phyloP scores from a whole-genome alignment of 768 basidiomycete genomes.

The Baorangia bicolor region DNA sequence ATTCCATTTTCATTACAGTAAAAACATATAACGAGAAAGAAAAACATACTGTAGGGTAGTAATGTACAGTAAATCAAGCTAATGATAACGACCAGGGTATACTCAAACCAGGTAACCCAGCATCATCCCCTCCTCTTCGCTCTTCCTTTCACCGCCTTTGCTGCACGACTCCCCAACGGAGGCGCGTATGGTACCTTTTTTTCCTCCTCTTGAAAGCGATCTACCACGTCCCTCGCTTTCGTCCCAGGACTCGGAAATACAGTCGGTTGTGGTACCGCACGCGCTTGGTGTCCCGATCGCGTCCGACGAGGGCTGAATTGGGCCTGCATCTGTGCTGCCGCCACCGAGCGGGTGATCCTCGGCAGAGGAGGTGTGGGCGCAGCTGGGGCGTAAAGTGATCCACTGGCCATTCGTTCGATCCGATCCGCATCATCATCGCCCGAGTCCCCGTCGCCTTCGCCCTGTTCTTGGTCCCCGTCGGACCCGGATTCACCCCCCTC shows the following conservation, averaged over 20 bases:
- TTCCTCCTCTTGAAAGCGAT: slow-evolving; percentile 8
- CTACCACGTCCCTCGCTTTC: slow-evolving; percentile 11
- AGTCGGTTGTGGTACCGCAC: neutral
- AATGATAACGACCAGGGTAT: neutral
- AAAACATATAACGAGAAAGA: neutral
- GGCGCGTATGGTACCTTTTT: slow-evolving; percentile 5
- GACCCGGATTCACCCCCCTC: neutral
- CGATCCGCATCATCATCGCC: slow-evolving; percentile 9
- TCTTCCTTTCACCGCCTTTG: neutral
- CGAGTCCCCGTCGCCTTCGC: neutral
- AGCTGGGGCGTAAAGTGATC: neutral
- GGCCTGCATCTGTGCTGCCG: neutral
- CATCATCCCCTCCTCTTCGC: neutral
- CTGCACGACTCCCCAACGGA: slow-evolving; percentile 18
- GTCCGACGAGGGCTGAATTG: slow-evolving; percentile 7
- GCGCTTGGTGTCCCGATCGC: slow-evolving; percentile 1
- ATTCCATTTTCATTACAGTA: no score
- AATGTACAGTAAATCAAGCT: neutral
- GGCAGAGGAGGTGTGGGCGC: neutral
- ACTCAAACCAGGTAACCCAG: neutral
- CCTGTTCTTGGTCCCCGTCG: neutral
- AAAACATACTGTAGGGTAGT: neutral
- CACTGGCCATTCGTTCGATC: slow-evolving; percentile 16
- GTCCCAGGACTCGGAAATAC: slow-evolving; percentile 18
- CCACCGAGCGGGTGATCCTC: slow-evolving; percentile 12